These are phyloP conservation scores for Tolypocladium album DNA, from an alignment of 2,329 filamentous ascomycete genomes.

Conservation along the genomic window DNA sequence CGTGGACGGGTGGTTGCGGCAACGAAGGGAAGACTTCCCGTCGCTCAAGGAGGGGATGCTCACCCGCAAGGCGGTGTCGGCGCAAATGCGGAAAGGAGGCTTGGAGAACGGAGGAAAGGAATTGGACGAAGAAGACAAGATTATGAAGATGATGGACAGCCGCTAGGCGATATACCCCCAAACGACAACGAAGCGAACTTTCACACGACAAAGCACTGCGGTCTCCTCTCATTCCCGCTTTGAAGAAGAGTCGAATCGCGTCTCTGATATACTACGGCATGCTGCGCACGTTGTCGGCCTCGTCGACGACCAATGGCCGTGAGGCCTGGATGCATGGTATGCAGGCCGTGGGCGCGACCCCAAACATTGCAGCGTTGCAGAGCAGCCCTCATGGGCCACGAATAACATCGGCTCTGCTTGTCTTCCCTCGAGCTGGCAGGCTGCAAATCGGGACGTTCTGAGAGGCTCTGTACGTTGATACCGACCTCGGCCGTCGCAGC, in stretches of 20 bases:
- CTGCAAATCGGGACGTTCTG: background rate
- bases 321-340: background rate
- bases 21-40: conserved; percentile 47
- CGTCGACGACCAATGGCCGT: background rate
- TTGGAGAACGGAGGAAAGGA: conserved; percentile 17
- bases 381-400: background rate
- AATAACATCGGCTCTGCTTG: background rate
- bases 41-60: conserved; percentile 39
- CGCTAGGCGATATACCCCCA: conserved; percentile 7
- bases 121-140: conserved; percentile 29
- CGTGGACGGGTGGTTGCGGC: conserved; percentile 56
- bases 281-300: background rate
- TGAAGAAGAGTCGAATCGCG: background rate
- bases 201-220: background rate
- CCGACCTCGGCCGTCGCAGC: background rate
- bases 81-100: conserved; percentile 46
- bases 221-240: background rate
- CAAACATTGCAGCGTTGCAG: background rate
- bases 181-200: background rate
- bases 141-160: conserved; percentile 29
- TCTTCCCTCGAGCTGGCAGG: background rate
- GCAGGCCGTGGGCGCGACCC: background rate
- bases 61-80: conserved; percentile 45
- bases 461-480: background rate
- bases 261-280: background rate